A percentile compares a stretch with the other conserved stretches of the same genome.
These are phyloP conservation scores for Ceriops zippeliana DNA, from an alignment of 345 rosid genomes.

Conservation along the genomic window DNA sequence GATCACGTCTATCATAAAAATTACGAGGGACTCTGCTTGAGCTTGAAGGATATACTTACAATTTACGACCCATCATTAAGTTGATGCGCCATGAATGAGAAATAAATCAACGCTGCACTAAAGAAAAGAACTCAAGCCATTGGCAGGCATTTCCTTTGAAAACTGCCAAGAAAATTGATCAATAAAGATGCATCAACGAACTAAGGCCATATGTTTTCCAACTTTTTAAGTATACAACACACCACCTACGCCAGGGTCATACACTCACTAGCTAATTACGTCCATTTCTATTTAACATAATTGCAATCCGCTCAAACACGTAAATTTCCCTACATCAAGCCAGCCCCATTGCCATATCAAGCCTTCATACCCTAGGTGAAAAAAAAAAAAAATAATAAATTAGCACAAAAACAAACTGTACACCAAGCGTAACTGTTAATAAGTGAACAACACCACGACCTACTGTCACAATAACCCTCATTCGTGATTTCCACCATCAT, in stretches of 20 bases:
- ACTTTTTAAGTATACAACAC: not conserved
- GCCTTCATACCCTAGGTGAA: constrained; percentile 26
- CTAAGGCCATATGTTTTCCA: not conserved
- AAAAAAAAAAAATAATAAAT: constrained; percentile 2
- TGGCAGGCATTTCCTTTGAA: not conserved
- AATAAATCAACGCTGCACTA: too few relatives aligned
- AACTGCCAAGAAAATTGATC: not conserved
- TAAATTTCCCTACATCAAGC: constrained; percentile 28
- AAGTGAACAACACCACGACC: constrained; percentile 12
- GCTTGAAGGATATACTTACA: too few relatives aligned
- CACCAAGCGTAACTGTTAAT: constrained; percentile 12
- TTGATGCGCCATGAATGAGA: too few relatives aligned
- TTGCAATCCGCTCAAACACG: constrained; percentile 32
- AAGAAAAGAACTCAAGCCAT: not conserved
- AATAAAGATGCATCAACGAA: not conserved
- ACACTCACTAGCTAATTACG: constrained; percentile 8
- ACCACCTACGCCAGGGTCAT: not conserved
- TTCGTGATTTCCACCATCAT: constrained; percentile 9
- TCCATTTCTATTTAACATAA: constrained; percentile 31
- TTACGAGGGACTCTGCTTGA: too few relatives aligned
- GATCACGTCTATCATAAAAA: too few relatives aligned
- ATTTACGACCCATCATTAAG: too few relatives aligned
- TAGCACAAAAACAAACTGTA: constrained; percentile 23
- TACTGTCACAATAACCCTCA: constrained; percentile 13
- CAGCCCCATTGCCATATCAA: constrained; percentile 22